phyloP scores from a whole-genome alignment of 441 rosid genomes.

The Biscutella laevigata region DNA sequence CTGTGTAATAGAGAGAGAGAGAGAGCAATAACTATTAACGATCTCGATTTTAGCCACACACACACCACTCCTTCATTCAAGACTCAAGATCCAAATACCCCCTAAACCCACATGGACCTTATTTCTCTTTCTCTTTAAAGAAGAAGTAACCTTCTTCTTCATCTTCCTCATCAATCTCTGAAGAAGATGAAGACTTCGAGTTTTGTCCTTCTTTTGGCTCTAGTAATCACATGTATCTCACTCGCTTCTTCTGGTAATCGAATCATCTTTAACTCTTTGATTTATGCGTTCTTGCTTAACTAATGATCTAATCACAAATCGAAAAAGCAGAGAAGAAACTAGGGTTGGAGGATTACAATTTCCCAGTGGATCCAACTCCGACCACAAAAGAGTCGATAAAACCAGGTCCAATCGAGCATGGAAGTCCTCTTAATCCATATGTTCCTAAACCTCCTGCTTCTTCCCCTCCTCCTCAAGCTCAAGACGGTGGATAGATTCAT shows the following conservation, averaged over 20 bases:
- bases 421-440: slow-evolving; percentile 23
- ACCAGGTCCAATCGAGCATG: slow-evolving; percentile 27
- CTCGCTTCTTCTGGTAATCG: slow-evolving; percentile 19
- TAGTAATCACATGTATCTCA: not conserved
- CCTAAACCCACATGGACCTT: slow-evolving; percentile 2
- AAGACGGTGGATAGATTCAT: slow-evolving; percentile 14
- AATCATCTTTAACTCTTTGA: not conserved
- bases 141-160: not conserved
- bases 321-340: slow-evolving; percentile 15
- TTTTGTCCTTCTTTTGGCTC: slow-evolving; percentile 4
- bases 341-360: slow-evolving; percentile 21
- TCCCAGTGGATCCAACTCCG: slow-evolving; percentile 18
- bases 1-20: not conserved
- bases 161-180: not conserved
- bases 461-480: slow-evolving; percentile 18
- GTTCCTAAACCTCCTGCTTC: slow-evolving; percentile 22
- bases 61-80: slow-evolving; percentile 10
- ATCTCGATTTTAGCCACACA: slow-evolving; percentile 25
- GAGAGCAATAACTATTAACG: slow-evolving; percentile 20
- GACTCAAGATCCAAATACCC: slow-evolving; percentile 17
- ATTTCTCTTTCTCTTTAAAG: not conserved
- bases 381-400: slow-evolving; percentile 3
- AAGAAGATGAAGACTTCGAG: slow-evolving; percentile 20
- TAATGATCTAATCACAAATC: not conserved
- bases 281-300: not conserved